Evolutionary conservation across 1,284 basidiomycete genomes (phyloP).

Genomic region (Cerrena zonata): DNA sequence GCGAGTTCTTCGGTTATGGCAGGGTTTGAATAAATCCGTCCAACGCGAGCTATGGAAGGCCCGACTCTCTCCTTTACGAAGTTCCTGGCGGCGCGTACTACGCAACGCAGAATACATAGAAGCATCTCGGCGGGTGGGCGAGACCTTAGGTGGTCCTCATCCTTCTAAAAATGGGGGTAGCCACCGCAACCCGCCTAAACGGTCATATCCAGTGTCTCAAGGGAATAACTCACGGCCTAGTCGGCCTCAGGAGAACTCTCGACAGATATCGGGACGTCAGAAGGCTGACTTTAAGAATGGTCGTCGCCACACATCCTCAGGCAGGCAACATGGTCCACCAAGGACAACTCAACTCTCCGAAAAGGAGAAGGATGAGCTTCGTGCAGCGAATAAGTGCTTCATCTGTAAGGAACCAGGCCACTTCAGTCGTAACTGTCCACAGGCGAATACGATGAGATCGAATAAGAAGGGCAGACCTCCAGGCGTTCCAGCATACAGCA

Average conservation of each 20-base stretch:
- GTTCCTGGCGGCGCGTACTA: background rate
- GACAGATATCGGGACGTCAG: background rate
- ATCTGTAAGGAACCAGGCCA: conserved; percentile 13
- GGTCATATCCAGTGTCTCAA: background rate
- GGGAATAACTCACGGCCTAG: background rate
- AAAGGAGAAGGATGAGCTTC: conserved; percentile 1
- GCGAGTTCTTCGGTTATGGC: background rate
- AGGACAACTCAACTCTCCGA: background rate
- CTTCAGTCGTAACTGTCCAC: conserved; percentile 10
- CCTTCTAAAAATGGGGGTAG: background rate
- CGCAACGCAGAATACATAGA: background rate
- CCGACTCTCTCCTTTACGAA: background rate
- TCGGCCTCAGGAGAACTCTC: background rate
- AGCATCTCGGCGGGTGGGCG: background rate
- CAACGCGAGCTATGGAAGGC: background rate
- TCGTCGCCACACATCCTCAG: no score
- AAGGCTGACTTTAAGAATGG: background rate
- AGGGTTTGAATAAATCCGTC: background rate
- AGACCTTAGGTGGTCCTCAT: background rate
- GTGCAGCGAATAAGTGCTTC: conserved; percentile 12
- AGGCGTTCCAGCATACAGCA: conserved; percentile 3
- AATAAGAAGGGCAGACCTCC: conserved; percentile 9
- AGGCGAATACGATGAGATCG: conserved; percentile 3
- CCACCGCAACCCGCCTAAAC: background rate
- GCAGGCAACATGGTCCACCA: no score